Conservation (phyloP, 106 monocot species). For the Apostasia shenzhenica region DNA sequence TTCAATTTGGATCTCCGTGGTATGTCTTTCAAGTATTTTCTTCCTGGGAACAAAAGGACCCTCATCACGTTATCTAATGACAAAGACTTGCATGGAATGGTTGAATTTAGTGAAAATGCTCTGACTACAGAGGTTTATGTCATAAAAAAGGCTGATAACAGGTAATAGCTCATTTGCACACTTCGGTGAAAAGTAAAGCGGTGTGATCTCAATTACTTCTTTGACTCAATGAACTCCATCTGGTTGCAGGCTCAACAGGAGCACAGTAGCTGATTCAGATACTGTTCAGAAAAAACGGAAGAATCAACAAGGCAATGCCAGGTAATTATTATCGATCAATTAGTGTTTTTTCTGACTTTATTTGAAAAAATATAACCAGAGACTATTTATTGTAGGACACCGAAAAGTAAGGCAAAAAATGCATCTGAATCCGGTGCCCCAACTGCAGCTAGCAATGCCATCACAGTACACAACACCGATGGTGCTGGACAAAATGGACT, state of each 20-base stretch:
- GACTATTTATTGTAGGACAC: slow-evolving; percentile 21
- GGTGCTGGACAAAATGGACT: neutral
- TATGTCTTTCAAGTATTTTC: slow-evolving; percentile 76
- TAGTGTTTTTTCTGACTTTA: neutral
- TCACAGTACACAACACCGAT: neutral
- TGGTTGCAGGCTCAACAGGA: slow-evolving; percentile 17
- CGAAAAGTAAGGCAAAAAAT: slow-evolving; percentile 8
- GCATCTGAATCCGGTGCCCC: slow-evolving; percentile 3
- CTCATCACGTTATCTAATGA: slow-evolving; percentile 80
- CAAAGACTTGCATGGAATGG: slow-evolving; percentile 79
- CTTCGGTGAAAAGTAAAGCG: neutral
- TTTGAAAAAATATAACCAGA: neutral
- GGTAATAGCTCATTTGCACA: slow-evolving; percentile 22
- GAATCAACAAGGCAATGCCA: slow-evolving; percentile 17
- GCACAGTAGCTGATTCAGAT: slow-evolving; percentile 40
- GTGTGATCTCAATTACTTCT: neutral
- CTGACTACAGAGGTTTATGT: slow-evolving; percentile 51
- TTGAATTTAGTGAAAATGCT: slow-evolving; percentile 49
- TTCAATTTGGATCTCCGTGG: slow-evolving; percentile 48
- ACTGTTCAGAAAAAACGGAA: slow-evolving; percentile 25
- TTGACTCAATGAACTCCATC: neutral
- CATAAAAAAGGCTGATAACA: slow-evolving; percentile 49
- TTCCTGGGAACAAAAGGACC: slow-evolving; percentile 54
- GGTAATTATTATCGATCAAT: slow-evolving; percentile 9
- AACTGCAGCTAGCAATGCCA: neutral